A percentile compares a stretch with the other conserved stretches of the same genome.
phyloP scores from a whole-genome alignment of 2,329 filamentous ascomycete species.

The Arthrobotrys sinensis region DNA sequence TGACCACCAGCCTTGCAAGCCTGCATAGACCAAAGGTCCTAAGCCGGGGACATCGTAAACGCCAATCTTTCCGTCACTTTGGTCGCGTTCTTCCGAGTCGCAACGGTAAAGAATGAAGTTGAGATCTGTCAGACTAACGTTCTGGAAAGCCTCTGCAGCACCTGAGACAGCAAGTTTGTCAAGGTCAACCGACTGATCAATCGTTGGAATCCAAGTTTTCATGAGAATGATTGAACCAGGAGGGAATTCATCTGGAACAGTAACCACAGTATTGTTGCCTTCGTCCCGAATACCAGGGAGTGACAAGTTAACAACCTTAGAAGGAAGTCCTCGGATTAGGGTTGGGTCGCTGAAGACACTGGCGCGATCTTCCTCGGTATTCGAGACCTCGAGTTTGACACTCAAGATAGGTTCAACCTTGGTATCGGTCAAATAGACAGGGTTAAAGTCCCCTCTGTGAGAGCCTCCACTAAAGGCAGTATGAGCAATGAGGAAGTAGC shows the following conservation, averaged over 20 bases:
- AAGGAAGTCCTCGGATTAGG: conserved; percentile 85
- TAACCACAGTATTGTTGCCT: conserved; percentile 82
- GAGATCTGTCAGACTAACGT: conserved; percentile 83
- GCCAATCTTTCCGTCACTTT: conserved; percentile 85
- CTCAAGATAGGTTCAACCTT: conserved; percentile 88
- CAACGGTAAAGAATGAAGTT: conserved; percentile 94
- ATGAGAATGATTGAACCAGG: conserved; percentile 95
- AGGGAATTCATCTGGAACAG: conserved; percentile 85
- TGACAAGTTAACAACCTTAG: conserved; percentile 72
- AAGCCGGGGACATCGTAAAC: conserved; percentile 87
- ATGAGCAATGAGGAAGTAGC: conserved; percentile 95
- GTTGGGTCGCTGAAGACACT: conserved; percentile 78
- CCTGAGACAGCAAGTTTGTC: conserved; percentile 89
- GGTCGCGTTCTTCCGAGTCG: conserved; percentile 88
- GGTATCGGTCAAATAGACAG: conserved; percentile 86
- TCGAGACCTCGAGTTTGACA: conserved; percentile 92
- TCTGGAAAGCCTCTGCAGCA: conserved; percentile 82
- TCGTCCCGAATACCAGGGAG: conserved; percentile 81
- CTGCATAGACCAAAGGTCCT: conserved; percentile 90
- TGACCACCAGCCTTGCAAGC: conserved; percentile 99
- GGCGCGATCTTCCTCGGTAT: conserved; percentile 78
- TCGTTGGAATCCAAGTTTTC: conserved; percentile 91
- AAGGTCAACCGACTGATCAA: conserved; percentile 72
- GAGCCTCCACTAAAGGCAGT: conserved; percentile 94
- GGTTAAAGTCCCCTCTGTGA: conserved; percentile 83